Evolutionary conservation across 306 rosid genomes (phyloP).

Genomic region (Astragalus glycyphyllos): DNA sequence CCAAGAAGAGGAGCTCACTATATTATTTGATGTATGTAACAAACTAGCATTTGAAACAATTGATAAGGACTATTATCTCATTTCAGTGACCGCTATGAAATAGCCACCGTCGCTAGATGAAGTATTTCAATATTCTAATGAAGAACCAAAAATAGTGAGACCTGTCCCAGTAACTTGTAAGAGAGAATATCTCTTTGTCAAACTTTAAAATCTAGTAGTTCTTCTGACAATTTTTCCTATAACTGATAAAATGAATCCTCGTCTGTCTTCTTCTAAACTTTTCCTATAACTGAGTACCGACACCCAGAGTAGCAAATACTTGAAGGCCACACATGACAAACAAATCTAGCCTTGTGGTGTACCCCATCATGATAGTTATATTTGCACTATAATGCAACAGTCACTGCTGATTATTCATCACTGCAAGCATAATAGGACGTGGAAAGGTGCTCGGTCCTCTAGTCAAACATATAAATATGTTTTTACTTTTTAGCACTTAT

Average conservation of each 20-base stretch:
- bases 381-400: slow-evolving; percentile 11
- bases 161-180: background rate
- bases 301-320: background rate
- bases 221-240: no score
- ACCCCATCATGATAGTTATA: slow-evolving; percentile 11
- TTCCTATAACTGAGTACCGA: no score
- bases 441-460: slow-evolving; percentile 1
- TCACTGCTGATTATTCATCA: background rate
- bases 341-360: slow-evolving; percentile 5
- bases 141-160: slow-evolving; percentile 1
- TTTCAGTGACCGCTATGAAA: no score
- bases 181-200: background rate
- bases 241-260: no score
- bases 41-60: background rate
- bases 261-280: no score
- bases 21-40: background rate
- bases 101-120: slow-evolving; percentile 5
- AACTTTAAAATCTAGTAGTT: no score
- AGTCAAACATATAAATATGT: slow-evolving; percentile 3
- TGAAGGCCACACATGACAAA: background rate
- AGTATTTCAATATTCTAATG: slow-evolving; percentile 7
- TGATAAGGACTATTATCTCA: no score
- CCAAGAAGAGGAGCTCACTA: background rate
- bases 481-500: slow-evolving; percentile 3
- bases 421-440: background rate